Evolutionary conservation across 2,329 filamentous ascomycete species (phyloP).

Genomic region (Aspergillus texensis): DNA sequence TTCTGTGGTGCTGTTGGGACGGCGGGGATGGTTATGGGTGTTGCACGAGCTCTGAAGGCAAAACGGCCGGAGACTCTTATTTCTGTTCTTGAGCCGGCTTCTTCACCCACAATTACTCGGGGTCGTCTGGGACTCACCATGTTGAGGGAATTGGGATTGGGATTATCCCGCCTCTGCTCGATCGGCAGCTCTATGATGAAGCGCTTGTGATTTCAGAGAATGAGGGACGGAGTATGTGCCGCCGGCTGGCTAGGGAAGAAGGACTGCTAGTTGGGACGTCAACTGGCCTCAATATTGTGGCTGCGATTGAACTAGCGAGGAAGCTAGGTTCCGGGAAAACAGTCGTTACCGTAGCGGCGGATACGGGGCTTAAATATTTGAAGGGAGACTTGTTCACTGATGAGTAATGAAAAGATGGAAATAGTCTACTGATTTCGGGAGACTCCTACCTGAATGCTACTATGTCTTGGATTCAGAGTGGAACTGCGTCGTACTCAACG

Average conservation of each 20-base stretch:
- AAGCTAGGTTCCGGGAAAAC: constrained; percentile 14
- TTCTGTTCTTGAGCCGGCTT: constrained; percentile 17
- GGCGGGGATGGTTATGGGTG: constrained; percentile 19
- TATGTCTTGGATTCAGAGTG: too few species aligned
- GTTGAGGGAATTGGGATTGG: constrained; percentile 95
- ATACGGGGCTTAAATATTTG: constrained; percentile 24
- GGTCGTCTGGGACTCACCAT: constrained; percentile 69
- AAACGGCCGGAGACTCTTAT: neutral
- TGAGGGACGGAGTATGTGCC: constrained; percentile 78
- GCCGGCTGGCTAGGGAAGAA: constrained; percentile 83
- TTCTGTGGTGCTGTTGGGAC: constrained; percentile 18
- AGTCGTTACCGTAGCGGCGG: constrained; percentile 19
- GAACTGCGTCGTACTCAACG: too few species aligned
- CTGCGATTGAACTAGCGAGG: constrained; percentile 19
- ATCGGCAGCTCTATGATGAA: constrained; percentile 73
- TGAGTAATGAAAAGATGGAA: too few species aligned
- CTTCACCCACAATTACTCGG: constrained; percentile 14
- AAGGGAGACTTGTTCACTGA: constrained; percentile 11
- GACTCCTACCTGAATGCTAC: too few species aligned
- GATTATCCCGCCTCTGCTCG: constrained; percentile 82
- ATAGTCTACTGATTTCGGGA: too few species aligned
- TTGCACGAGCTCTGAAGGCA: constrained; percentile 12
- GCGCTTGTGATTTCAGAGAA: constrained; percentile 91
- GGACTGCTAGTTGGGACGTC: constrained; percentile 73
- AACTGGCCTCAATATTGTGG: constrained; percentile 21